Evolutionary conservation across 768 basidiomycete genomes (phyloP).

Genomic region (Amanita subjunquillea): DNA sequence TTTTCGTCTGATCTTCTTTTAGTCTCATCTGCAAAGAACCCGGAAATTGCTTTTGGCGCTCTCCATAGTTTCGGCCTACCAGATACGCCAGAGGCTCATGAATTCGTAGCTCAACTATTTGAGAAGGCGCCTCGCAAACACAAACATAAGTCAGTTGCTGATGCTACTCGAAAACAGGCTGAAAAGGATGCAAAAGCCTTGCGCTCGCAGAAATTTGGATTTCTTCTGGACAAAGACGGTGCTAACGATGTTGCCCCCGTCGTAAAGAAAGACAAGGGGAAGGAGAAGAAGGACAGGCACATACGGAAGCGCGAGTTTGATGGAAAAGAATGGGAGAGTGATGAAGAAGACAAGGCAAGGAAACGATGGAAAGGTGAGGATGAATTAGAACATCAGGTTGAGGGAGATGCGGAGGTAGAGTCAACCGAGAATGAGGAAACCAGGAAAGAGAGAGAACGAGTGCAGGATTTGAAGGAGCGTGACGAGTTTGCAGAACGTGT

Average conservation of each 20-base stretch:
- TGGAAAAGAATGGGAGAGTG: slow-evolving; percentile 82
- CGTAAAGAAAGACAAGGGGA: slow-evolving; percentile 31
- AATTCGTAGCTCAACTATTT: slow-evolving; percentile 73
- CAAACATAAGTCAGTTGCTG: slow-evolving; percentile 48
- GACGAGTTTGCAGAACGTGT: slow-evolving; percentile 93
- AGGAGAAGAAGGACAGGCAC: slow-evolving; percentile 51
- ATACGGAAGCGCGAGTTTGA: slow-evolving; percentile 76
- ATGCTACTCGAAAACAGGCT: slow-evolving; percentile 47
- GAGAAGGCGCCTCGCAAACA: slow-evolving; percentile 66
- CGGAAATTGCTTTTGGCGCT: slow-evolving; percentile 67
- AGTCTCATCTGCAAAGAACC: slow-evolving; percentile 80
- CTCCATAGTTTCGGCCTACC: slow-evolving; percentile 75
- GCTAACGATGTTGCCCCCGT: slow-evolving; percentile 21
- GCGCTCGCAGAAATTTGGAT: slow-evolving; percentile 63
- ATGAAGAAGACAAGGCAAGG: slow-evolving; percentile 70
- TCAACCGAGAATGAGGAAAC: slow-evolving; percentile 60
- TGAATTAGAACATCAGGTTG: slow-evolving; percentile 18
- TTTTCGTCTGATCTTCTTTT: slow-evolving; percentile 2
- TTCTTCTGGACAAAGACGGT: slow-evolving; percentile 75
- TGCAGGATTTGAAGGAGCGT: slow-evolving; percentile 74
- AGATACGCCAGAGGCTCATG: slow-evolving; percentile 67
- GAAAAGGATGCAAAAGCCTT: slow-evolving; percentile 69
- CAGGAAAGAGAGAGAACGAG: slow-evolving; percentile 60
- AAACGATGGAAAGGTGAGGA: slow-evolving; percentile 54
- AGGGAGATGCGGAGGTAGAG: slow-evolving; percentile 34